Evolutionary conservation across 768 basidiomycete species (phyloP).

Genomic region (Collybia nuda): DNA sequence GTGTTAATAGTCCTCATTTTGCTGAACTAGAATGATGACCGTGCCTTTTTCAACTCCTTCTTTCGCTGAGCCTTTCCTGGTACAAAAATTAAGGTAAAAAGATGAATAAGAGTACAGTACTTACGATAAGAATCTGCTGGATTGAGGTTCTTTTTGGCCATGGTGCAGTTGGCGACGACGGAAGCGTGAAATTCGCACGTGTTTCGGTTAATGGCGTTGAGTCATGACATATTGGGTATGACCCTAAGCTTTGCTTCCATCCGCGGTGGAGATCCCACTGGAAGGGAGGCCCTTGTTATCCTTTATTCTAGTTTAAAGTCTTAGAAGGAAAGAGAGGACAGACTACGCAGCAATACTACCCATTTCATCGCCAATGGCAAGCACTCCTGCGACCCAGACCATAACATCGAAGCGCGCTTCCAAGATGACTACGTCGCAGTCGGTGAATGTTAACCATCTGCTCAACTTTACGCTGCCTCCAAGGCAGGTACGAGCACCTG

Average conservation of each 20-base stretch:
- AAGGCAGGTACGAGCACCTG: constrained; percentile 61
- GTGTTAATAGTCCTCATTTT: constrained; percentile 13
- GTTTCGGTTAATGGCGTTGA: constrained; percentile 26
- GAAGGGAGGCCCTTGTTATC: constrained; percentile 44
- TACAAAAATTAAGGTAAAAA: constrained; percentile 4
- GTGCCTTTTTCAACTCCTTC: constrained; percentile 94
- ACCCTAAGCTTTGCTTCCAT: constrained; percentile 18
- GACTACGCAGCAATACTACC: constrained; percentile 3
- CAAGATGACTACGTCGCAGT: constrained; percentile 70
- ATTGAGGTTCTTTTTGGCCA: constrained; percentile 89
- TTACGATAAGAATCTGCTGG: constrained; percentile 92
- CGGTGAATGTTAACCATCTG: constrained; percentile 65
- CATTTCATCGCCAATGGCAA: constrained; percentile 31
- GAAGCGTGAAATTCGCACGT: constrained; percentile 25
- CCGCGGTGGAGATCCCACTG: constrained; percentile 40
- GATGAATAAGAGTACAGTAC: constrained; percentile 25
- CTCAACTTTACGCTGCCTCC: constrained; percentile 95
- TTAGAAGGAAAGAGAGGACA: constrained; percentile 8
- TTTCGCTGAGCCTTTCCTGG: constrained; percentile 90
- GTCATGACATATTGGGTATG: constrained; percentile 33
- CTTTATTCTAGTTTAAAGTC: constrained; percentile 10
- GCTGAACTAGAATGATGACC: constrained; percentile 14
- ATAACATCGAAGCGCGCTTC: constrained; percentile 54
- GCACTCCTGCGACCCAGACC: constrained; percentile 29
- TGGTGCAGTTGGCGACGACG: constrained; percentile 28